These are phyloP conservation scores for Cladosporium sp. DNA, from an alignment of 2,329 filamentous ascomycete genomes.

Conservation along the genomic window DNA sequence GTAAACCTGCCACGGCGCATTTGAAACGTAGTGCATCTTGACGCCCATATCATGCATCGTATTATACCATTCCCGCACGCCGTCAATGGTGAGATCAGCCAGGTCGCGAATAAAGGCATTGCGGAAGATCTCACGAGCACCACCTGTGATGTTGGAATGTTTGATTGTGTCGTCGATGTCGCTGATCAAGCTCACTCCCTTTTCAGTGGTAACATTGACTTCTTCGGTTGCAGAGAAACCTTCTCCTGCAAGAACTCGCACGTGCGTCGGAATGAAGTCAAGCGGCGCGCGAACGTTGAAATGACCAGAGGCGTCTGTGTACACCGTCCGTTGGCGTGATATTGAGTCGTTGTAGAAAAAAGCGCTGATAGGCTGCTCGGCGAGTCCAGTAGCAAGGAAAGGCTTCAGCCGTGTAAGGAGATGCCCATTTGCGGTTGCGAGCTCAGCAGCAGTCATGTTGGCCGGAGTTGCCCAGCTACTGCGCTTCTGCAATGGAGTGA, in stretches of 20 bases:
- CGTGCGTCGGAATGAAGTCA: conserved; percentile 85
- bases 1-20: conserved; percentile 96
- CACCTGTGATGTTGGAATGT: conserved; percentile 81
- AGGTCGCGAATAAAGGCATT: conserved; percentile 92
- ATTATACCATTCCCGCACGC: conserved; percentile 86
- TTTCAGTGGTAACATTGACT: conserved; percentile 70
- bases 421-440: conserved; percentile 76
- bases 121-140: conserved; percentile 89
- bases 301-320: conserved; percentile 84
- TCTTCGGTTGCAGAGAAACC: conserved; percentile 75
- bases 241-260: conserved; percentile 82
- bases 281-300: conserved; percentile 76
- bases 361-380: conserved; percentile 74
- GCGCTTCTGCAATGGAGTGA: conserved; percentile 43
- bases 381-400: conserved; percentile 80
- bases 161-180: conserved; percentile 99
- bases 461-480: conserved; percentile 47
- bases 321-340: conserved; percentile 78
- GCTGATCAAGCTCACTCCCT: conserved; percentile 86
- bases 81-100: conserved; percentile 73
- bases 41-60: conserved; percentile 75
- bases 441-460: conserved; percentile 70
- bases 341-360: conserved; percentile 89
- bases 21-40: conserved; percentile 94
- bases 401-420: conserved; percentile 83